Conservation (phyloP, 768 basidiomycete species). For the Mycena vulgaris region DNA sequence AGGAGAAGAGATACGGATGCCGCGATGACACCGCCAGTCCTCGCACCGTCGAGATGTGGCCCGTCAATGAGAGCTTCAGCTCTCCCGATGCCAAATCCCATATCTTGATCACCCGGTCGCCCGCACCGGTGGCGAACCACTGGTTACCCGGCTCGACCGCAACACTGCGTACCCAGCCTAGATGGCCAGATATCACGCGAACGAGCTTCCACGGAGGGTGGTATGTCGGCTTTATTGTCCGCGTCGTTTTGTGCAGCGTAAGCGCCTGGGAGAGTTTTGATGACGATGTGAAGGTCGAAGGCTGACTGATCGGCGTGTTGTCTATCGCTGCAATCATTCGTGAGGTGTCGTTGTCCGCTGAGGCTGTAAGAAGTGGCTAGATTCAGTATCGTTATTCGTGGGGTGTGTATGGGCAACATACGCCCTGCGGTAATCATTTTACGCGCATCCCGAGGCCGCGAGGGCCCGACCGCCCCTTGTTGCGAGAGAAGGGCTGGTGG, state of each 20-base stretch:
- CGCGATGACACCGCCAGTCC: slow-evolving; percentile 93
- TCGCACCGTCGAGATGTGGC: slow-evolving; percentile 97
- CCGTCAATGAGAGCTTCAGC: slow-evolving; percentile 95
- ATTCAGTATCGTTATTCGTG: background rate
- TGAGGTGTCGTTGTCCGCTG: slow-evolving; percentile 67
- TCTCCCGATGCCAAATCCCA: slow-evolving; percentile 99
- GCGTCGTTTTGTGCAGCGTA: slow-evolving; percentile 91
- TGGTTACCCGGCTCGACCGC: slow-evolving; percentile 98
- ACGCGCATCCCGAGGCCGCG: slow-evolving; percentile 73
- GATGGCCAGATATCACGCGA: slow-evolving; percentile 96
- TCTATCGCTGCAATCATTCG: slow-evolving; percentile 83
- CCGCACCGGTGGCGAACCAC: slow-evolving; percentile 99
- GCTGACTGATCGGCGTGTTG: slow-evolving; percentile 75
- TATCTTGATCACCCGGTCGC: slow-evolving; percentile 98
- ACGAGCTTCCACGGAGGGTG: slow-evolving; percentile 97
- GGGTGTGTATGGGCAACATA: slow-evolving; percentile 52
- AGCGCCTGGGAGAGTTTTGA: slow-evolving; percentile 89
- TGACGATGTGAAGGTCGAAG: slow-evolving; percentile 79
- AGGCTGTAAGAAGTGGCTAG: slow-evolving; percentile 44
- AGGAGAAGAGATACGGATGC: slow-evolving; percentile 98
- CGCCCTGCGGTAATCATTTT: slow-evolving; percentile 84
- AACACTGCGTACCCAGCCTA: slow-evolving; percentile 97
- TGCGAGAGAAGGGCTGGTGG: slow-evolving; percentile 87
- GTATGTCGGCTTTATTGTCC: slow-evolving; percentile 95
- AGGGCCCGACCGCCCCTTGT: slow-evolving; percentile 86